Evolutionary conservation across 768 basidiomycete species (phyloP), one percentile per base, ranked within the genome.

Genomic region (Podaxis pistillaris): DNA sequence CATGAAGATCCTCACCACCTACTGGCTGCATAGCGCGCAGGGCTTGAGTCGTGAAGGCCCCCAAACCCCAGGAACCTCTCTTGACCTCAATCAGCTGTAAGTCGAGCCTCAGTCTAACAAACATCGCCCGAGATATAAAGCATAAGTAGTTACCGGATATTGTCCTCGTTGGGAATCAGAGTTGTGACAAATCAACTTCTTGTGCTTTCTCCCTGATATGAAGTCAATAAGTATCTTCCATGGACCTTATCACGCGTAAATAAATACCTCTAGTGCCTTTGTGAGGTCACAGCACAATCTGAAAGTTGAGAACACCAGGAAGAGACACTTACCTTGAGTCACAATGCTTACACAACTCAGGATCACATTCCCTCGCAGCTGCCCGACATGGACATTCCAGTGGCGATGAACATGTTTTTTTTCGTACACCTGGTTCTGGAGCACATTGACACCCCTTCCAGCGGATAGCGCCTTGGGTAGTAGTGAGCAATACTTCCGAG

Each of bases 341-440:
- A 68, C 88, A 88, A 12, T 74, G 74, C 11, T 67, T 5, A 64
- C 90, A 92, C 8, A 89, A 62, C 38, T 85, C 84, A 2, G 88
- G 87, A 70, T 90, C 88, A 63, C 90, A 92, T 69, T 91, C 90
- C 38, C 85, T 77, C 8, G 74, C 68, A 0, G 78, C 74, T 22
- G 66, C 71, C 54, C 72, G 75, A 68, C 90, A 92, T 8, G 81
- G 78, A 65, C 90, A 91, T 3, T 72, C 77, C 84, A 19, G 66
- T 69, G 44, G 17, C 44, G 19, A 59, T 63, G 2, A 68, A 66
- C 46, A 64, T 71, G 6, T 24, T 44, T 40, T 68, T 71, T 1
- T 65, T 9, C 49, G 17, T 36, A 26, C 2, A 11, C 41, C 53
- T 22, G 38, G 37, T 8, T 17, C 54, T 1, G 47, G 28, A 7